Percentiles rank a stretch among this genome's conserved stretches.
phyloP scores from a whole-genome alignment of 345 rosid genomes.

The Brassica carinata region DNA sequence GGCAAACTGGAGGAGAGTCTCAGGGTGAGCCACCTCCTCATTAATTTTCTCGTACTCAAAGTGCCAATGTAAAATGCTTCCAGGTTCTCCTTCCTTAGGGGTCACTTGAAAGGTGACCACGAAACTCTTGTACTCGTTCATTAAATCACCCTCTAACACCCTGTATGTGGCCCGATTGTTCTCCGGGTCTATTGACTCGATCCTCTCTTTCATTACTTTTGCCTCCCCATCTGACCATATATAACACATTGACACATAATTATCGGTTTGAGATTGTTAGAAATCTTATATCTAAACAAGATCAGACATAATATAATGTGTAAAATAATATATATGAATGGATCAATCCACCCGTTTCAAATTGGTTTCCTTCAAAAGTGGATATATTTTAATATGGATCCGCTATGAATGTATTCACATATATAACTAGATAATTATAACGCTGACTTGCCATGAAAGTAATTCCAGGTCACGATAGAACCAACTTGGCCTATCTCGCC shows the following conservation, averaged over 20 bases:
- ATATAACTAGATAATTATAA: background rate
- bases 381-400: background rate
- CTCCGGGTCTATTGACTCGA: conserved; percentile 15
- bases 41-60: conserved; percentile 44
- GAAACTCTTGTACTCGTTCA: conserved; percentile 29
- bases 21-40: conserved; percentile 41
- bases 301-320: background rate
- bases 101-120: conserved; percentile 17
- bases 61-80: conserved; percentile 33
- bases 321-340: background rate
- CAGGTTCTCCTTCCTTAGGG: conserved; percentile 16
- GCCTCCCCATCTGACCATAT: conserved; percentile 30
- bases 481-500: conserved; percentile 48
- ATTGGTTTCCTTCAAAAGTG: background rate
- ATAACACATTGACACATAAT: background rate
- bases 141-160: conserved; percentile 27
- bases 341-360: background rate
- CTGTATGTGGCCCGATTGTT: conserved; percentile 12
- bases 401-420: background rate
- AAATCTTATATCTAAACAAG: background rate
- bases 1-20: conserved; percentile 4
- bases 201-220: conserved; percentile 4
- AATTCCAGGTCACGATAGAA: conserved; percentile 40
- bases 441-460: conserved; percentile 30
- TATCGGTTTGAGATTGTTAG: background rate